Evolutionary conservation across 2,329 filamentous ascomycete genomes (phyloP).

Genomic region (Epichloe sp.): DNA sequence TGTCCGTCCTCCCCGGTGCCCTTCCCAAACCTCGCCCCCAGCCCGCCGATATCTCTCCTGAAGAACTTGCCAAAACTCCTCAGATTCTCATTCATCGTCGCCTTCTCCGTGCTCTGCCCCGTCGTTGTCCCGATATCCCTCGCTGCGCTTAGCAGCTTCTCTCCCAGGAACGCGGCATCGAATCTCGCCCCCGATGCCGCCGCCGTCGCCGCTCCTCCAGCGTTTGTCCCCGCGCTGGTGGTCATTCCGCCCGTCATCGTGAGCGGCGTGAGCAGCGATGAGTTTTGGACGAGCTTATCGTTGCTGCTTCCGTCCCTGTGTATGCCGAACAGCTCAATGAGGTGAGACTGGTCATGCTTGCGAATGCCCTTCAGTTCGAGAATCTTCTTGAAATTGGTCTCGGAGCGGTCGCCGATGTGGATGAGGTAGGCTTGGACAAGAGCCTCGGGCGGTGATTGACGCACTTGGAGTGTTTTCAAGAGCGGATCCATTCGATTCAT

Average conservation of each 20-base stretch:
- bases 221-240: conserved; percentile 25
- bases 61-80: conserved; percentile 97
- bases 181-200: conserved; percentile 42
- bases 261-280: conserved; percentile 57
- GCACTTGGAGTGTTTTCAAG: conserved; percentile 92
- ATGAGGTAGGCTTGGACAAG: conserved; percentile 96
- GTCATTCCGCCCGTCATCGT: conserved; percentile 32
- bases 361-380: conserved; percentile 89
- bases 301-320: conserved; percentile 67
- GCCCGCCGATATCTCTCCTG: conserved; percentile 67
- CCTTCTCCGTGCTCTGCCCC: conserved; percentile 38
- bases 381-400: conserved; percentile 91
- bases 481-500: conserved; percentile 84
- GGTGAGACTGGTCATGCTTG: conserved; percentile 66
- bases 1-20: conserved; percentile 28
- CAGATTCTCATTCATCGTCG: conserved; percentile 81
- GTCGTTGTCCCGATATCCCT: conserved; percentile 60
- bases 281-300: conserved; percentile 56
- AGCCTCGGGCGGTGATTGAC: conserved; percentile 78
- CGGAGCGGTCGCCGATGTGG: conserved; percentile 86
- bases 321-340: conserved; percentile 71
- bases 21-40: conserved; percentile 62
- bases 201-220: conserved; percentile 30
- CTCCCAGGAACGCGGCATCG: conserved; percentile 70
- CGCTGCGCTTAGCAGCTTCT: conserved; percentile 77